phyloP scores from a whole-genome alignment of 441 rosid genomes.

The Sinapis alba region DNA sequence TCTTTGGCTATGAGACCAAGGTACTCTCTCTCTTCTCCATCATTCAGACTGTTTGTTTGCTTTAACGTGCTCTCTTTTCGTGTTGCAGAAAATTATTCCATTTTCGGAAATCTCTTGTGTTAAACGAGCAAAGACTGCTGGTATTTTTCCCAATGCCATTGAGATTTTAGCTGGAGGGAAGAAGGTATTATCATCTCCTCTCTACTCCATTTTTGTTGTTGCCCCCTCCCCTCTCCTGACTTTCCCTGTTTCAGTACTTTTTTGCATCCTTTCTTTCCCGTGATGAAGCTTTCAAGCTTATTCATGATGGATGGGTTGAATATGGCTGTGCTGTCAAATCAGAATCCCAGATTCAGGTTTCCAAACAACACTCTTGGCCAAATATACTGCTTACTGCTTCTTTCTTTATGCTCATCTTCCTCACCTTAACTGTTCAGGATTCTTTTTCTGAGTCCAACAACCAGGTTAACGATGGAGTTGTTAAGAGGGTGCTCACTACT shows the following conservation, averaged over 20 bases:
- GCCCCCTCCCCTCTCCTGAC: slow-evolving; percentile 8
- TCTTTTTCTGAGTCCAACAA: slow-evolving; percentile 52
- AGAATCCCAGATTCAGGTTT: slow-evolving; percentile 58
- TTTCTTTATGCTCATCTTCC: slow-evolving; percentile 22
- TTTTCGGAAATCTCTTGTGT: slow-evolving; percentile 74
- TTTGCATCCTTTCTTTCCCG: slow-evolving; percentile 97
- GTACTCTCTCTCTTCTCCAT: slow-evolving; percentile 41
- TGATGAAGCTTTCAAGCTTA: slow-evolving; percentile 95
- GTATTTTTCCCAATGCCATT: slow-evolving; percentile 93
- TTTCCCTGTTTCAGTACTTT: slow-evolving; percentile 60
- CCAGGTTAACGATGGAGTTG: slow-evolving; percentile 58
- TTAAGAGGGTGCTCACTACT: slow-evolving; percentile 51
- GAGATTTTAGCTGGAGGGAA: slow-evolving; percentile 82
- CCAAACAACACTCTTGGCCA: not conserved
- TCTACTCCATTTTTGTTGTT: not conserved
- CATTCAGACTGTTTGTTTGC: not conserved
- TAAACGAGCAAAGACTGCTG: slow-evolving; percentile 94
- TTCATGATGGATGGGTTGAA: slow-evolving; percentile 79
- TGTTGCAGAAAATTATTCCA: slow-evolving; percentile 74
- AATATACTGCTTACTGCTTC: slow-evolving; percentile 19
- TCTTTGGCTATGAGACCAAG: slow-evolving; percentile 99
- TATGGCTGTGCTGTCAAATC: slow-evolving; percentile 49
- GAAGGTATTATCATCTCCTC: slow-evolving; percentile 59
- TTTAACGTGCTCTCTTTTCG: slow-evolving; percentile 14
- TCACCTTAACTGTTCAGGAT: slow-evolving; percentile 48